Evolutionary conservation across 768 basidiomycete species (phyloP), one percentile per base, ranked within the genome.

Genomic region (Hydnomerulius pinastri): DNA sequence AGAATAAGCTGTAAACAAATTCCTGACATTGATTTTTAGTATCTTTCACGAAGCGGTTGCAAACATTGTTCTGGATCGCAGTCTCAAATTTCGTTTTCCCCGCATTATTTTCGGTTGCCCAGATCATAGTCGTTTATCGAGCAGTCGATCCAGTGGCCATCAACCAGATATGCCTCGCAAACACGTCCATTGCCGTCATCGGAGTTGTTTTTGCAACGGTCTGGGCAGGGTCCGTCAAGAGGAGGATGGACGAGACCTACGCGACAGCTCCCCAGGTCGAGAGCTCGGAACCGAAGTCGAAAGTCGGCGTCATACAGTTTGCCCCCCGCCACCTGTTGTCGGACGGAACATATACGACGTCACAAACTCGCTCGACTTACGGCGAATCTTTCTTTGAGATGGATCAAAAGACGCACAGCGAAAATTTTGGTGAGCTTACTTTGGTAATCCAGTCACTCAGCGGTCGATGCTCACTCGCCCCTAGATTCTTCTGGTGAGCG

Each of bases 161-260:
- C 25, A 55, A 57, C 48, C 44, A 48, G 12, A 53, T 62, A 21
- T 42, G 51, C 12, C 50, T 59, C 15, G 54, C 47, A 24, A 63
- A 63, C 50, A 61, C 53, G 10, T 57, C 54, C 24, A 43, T 63
- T 24, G 54, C 62, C 11, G 56, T 61, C 30, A 51, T 59, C 44
- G 60, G 57, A 23, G 60, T 55, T 18, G 60, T 62, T 4, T 57
- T 62, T 37, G 60, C 60, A 4, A 62, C 60, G 21, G 51, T 62
- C 18, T 62, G 60, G 60, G 58, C 56, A 17, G 56, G 49, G 28
- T 37, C 49, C 11, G 42, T 45, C 7, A 46, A 51, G 18, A 36
- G 17, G n/a, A 38, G 35, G 30, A 36, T 51, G 3, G 33, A 28
- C 29, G 18, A 30, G 6, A 24, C 25, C 18, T n/a, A 24, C 9